A percentile compares a stretch with the other conserved stretches of the same genome.
Conservation (phyloP, 176 grass and related monocot genomes). For the Aegilops umbellulata region DNA sequence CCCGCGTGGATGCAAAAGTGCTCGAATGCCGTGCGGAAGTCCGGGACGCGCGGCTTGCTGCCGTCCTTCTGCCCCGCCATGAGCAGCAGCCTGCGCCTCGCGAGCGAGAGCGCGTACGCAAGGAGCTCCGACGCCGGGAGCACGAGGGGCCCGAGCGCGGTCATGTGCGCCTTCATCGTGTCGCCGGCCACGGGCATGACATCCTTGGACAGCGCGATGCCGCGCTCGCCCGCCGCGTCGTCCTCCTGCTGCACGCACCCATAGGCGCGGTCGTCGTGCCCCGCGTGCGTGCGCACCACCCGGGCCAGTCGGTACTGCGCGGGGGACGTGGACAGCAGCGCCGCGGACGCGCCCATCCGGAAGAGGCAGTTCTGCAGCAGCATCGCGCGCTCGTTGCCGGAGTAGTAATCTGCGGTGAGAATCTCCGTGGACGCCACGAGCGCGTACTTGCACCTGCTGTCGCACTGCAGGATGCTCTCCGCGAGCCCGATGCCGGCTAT, state of each 20-base stretch:
- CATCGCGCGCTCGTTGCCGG: slow-evolving; percentile 28
- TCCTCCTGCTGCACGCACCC: slow-evolving; percentile 28
- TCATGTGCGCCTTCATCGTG: slow-evolving; percentile 21
- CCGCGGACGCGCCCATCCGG: slow-evolving; percentile 35
- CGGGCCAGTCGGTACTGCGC: slow-evolving; percentile 5
- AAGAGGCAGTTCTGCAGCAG: slow-evolving; percentile 32
- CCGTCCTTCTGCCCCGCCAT: not conserved
- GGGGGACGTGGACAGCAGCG: not conserved
- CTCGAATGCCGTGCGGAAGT: slow-evolving; percentile 77
- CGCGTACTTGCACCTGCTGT: not conserved
- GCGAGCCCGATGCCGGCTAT: slow-evolving; percentile 28
- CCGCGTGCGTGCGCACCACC: slow-evolving; percentile 29
- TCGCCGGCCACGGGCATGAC: slow-evolving; percentile 33
- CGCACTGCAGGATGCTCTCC: not conserved
- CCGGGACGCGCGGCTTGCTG: slow-evolving; percentile 29
- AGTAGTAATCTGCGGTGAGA: slow-evolving; percentile 26
- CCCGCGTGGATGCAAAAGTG: slow-evolving; percentile 96
- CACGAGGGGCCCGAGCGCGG: slow-evolving; percentile 13
- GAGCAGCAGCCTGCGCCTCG: not conserved
- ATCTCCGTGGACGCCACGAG: slow-evolving; percentile 32
- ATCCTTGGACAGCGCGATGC: slow-evolving; percentile 40
- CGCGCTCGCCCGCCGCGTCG: slow-evolving; percentile 11
- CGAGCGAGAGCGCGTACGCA: not conserved
- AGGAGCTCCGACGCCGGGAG: slow-evolving; percentile 30
- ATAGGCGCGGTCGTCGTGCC: slow-evolving; percentile 1